Percentiles rank a stretch among this genome's conserved stretches.
Evolutionary conservation across 2,329 filamentous ascomycete species (phyloP).

Genomic region (Pseudocercospora musae): DNA sequence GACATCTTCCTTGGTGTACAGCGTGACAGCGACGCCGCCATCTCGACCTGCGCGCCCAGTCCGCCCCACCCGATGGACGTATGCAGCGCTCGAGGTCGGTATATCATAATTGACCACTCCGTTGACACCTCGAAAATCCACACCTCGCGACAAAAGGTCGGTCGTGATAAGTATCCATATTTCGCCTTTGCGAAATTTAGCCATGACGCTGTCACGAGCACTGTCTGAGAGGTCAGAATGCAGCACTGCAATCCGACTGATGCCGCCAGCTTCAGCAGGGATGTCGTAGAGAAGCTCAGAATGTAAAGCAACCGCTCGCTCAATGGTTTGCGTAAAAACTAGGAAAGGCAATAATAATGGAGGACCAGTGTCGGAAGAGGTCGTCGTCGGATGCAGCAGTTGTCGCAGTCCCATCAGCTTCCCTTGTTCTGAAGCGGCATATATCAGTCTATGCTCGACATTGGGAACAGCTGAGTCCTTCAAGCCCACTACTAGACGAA

Average conservation of each 20-base stretch:
- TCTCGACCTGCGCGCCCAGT: conserved; percentile 84
- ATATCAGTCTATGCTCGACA: conserved; percentile 81
- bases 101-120: conserved; percentile 98
- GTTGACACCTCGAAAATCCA: conserved; percentile 93
- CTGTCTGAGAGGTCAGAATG: conserved; percentile 80
- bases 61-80: conserved; percentile 89
- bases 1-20: conserved; percentile 94
- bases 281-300: conserved; percentile 94
- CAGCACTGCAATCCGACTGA: conserved; percentile 79
- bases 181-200: conserved; percentile 83
- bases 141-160: conserved; percentile 83
- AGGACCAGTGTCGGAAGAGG: conserved; percentile 52
- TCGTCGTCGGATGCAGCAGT: conserved; percentile 71
- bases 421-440: conserved; percentile 87
- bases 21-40: conserved; percentile 85
- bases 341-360: conserved; percentile 81
- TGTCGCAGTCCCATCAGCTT: conserved; percentile 90
- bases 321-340: conserved; percentile 94
- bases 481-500: conserved; percentile 89
- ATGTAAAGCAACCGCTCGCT: conserved; percentile 80
- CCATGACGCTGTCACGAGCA: conserved; percentile 76
- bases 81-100: conserved; percentile 81
- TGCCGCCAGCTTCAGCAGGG: conserved; percentile 78
- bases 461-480: conserved; percentile 96
- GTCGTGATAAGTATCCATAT: conserved; percentile 97